Conservation (phyloP, 495 filamentous ascomycete genomes). For the Penicillium lividum region DNA sequence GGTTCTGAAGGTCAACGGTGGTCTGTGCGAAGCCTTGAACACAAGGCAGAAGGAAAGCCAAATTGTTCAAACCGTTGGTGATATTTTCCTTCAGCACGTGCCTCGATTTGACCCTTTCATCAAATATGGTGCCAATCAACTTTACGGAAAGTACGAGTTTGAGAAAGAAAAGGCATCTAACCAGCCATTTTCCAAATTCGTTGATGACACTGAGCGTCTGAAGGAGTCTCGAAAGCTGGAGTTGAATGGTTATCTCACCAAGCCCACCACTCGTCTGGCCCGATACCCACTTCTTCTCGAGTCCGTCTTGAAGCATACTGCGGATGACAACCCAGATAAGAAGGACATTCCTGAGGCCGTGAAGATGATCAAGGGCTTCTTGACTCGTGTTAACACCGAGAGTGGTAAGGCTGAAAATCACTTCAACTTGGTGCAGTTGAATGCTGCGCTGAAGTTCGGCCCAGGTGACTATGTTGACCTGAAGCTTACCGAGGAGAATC, state of each 20-base stretch:
- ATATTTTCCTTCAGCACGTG: constrained; percentile 91
- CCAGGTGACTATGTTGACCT: constrained; percentile 88
- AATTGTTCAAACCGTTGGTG: constrained; percentile 86
- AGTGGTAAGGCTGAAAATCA: constrained; percentile 97
- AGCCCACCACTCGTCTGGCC: constrained; percentile 94
- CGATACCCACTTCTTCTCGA: constrained; percentile 95
- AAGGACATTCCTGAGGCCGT: constrained; percentile 89
- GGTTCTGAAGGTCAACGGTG: constrained; percentile 85
- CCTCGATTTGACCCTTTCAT: constrained; percentile 95
- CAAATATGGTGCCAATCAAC: constrained; percentile 91
- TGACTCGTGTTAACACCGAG: constrained; percentile 87
- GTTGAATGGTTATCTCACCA: constrained; percentile 96
- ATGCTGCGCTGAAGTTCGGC: constrained; percentile 83
- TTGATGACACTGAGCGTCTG: constrained; percentile 93
- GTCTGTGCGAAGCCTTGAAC: constrained; percentile 83
- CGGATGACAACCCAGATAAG: constrained; percentile 83
- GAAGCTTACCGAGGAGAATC: constrained; percentile 90
- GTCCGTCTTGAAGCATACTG: constrained; percentile 83
- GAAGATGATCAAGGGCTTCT: constrained; percentile 77
- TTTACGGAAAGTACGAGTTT: constrained; percentile 97
- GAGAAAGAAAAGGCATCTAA: constrained; percentile 93
- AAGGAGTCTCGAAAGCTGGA: constrained; percentile 97
- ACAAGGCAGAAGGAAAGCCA: constrained; percentile 85
- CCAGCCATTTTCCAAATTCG: constrained; percentile 82
- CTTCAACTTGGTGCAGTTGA: constrained; percentile 90